Conservation (phyloP, 78 protist genomes). For the Carpediemonas membranifera region DNA sequence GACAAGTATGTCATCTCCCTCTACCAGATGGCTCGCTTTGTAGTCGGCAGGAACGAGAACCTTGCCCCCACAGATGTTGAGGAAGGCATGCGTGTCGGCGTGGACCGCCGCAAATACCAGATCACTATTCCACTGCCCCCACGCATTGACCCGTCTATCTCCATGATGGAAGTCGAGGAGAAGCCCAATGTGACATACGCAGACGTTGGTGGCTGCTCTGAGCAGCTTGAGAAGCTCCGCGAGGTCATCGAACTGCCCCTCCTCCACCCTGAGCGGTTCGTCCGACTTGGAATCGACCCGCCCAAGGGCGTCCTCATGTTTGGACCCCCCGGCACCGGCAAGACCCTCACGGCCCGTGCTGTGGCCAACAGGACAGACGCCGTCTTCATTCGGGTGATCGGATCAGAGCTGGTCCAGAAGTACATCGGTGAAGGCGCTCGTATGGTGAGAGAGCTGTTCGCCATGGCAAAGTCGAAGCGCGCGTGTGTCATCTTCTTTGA, state of each 20-base stretch:
- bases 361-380: slow-evolving; percentile 99
- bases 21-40: slow-evolving; percentile 58
- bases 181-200: slow-evolving; percentile 98
- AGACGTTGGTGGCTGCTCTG: slow-evolving; percentile 98
- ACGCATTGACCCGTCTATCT: slow-evolving; percentile 93
- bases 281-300: slow-evolving; percentile 95
- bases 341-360: slow-evolving; percentile 98
- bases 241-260: slow-evolving; percentile 97
- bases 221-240: slow-evolving; percentile 90
- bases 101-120: slow-evolving; percentile 63
- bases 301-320: slow-evolving; percentile 76
- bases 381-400: slow-evolving; percentile 94
- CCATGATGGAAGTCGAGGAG: slow-evolving; percentile 99
- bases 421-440: slow-evolving; percentile 95
- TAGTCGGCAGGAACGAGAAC: slow-evolving; percentile 91
- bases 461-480: slow-evolving; percentile 90
- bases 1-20: slow-evolving; percentile 6
- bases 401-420: slow-evolving; percentile 94
- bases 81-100: slow-evolving; percentile 98
- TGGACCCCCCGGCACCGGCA: slow-evolving; percentile 63
- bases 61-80: slow-evolving; percentile 95
- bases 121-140: slow-evolving; percentile 99
- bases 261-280: slow-evolving; percentile 88
- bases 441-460: slow-evolving; percentile 95
- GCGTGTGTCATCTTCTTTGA: slow-evolving; percentile 95